Evolutionary conservation across 2,329 filamentous ascomycete genomes (phyloP).

Genomic region (Aspergillus pseudoterreus): DNA sequence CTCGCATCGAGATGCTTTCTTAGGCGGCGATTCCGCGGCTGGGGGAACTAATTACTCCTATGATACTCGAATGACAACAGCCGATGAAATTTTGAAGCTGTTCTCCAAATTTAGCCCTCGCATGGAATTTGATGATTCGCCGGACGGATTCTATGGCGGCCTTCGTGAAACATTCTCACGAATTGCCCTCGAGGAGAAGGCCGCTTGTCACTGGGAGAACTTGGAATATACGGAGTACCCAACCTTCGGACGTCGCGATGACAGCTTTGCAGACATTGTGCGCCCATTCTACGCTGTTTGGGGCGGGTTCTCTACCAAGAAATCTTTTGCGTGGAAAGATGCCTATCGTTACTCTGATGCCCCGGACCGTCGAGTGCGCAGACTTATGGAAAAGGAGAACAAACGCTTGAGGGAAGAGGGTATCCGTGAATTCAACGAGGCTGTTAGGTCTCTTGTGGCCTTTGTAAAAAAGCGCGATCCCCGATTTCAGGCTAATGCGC

Average conservation of each 20-base stretch:
- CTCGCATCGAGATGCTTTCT: conserved; percentile 81
- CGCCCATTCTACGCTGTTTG: conserved; percentile 78
- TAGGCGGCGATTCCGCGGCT: conserved; percentile 57
- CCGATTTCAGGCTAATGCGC: conserved; percentile 71
- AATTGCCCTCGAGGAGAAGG: conserved; percentile 74
- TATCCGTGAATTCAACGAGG: conserved; percentile 85
- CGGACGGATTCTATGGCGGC: conserved; percentile 80
- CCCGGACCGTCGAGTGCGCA: conserved; percentile 75
- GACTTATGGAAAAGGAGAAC: conserved; percentile 95
- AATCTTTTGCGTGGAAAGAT: conserved; percentile 88
- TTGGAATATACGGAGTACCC: conserved; percentile 66
- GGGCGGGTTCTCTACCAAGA: conserved; percentile 76
- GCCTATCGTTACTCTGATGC: conserved; percentile 78
- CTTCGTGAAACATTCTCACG: conserved; percentile 73
- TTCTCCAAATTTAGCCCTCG: conserved; percentile 76
- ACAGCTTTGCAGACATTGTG: conserved; percentile 71
- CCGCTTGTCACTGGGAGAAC: conserved; percentile 67
- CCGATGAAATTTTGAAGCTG: conserved; percentile 72
- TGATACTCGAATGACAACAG: conserved; percentile 71
- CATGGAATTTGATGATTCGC: conserved; percentile 75
- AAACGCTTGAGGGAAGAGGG: conserved; percentile 77
- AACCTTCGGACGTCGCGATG: conserved; percentile 73
- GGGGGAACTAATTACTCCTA: conserved; percentile 56
- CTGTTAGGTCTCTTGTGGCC: conserved; percentile 76
- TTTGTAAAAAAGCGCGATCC: conserved; percentile 92